Base-by-base conservation (phyloP, 805 yeast genomes). In the Pichia insulana region DNA sequence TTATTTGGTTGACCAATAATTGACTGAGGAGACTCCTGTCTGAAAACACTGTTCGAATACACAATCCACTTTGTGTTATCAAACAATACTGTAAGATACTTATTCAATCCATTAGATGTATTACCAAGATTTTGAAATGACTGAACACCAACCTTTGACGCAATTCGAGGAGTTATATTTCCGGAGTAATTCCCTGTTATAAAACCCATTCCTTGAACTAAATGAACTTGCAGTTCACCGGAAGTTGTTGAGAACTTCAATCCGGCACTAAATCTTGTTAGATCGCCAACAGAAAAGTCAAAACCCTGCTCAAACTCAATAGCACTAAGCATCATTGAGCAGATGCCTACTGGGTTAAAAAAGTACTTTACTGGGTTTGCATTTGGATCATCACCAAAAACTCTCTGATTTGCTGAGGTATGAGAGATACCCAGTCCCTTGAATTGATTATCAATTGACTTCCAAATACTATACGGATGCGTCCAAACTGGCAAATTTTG, bases 141-240 rank as follows among this genome's bases (percentile, higher is more conserved):
- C 46, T 71, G 74, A 41, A 83, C 66, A 0, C 94, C 95, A 22
- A 83, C 82, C 25, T 69, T 71, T 19, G 84, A 74, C n/a, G 71
- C 68, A 20, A 83, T 50, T 45, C 62, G 58, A 2, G 87, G 83
- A 25, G 68, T 67, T 51, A 79, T 61, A 45, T 67, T 62, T 11
- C 78, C 78, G 49, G 71, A 67, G 35, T 59, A 61, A 6, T 73
- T 61, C 22, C 80, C 85, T 27, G 95, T 81, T 13, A 84, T 75
- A 48, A 84, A 78, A 7, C 96, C 96, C 73, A 50, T 69, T 42
- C 97, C 97, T 59, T 83, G 89, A 6, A 81, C 83, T 42, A 83
- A 54, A 4, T 90, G 89, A 72, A 50, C 37, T 3, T 39, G 33
- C 40, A 61, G 40, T 7, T 49, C 60, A 37, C 71, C 70, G 2